Evolutionary conservation across 2,329 filamentous ascomycete genomes (phyloP).

Genomic region (Cladophialophora bantiana): DNA sequence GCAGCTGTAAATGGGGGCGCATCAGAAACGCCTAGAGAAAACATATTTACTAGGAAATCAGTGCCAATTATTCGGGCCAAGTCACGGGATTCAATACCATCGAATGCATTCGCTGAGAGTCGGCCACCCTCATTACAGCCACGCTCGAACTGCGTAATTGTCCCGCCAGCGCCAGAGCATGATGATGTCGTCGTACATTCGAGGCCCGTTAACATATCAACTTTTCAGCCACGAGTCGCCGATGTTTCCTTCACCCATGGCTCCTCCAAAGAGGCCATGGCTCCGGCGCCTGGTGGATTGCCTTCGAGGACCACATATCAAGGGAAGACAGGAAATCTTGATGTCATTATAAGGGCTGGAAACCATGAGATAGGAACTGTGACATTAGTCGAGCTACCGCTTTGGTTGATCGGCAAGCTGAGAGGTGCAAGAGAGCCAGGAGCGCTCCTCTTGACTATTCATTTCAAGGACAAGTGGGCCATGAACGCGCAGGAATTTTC

Average conservation of each 20-base stretch:
- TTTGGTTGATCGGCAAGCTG: conserved; percentile 31
- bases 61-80: background rate
- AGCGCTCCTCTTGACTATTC: conserved; percentile 17
- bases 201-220: background rate
- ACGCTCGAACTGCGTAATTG: background rate
- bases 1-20: background rate
- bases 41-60: background rate
- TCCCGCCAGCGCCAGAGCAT: background rate
- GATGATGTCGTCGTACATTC: background rate
- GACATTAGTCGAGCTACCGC: conserved; percentile 28
- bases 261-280: background rate
- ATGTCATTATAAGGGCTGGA: conserved; percentile 30
- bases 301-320: background rate
- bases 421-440: conserved; percentile 19
- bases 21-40: background rate
- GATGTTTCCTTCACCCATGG: background rate
- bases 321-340: conserved; percentile 20
- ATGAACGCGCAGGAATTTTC: conserved; percentile 18
- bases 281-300: background rate
- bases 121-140: background rate
- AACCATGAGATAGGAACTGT: conserved; percentile 30
- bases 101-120: background rate
- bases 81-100: background rate
- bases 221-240: background rate
- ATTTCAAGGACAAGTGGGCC: conserved; percentile 28